phyloP scores from a whole-genome alignment of 1,139 yeast species.

The Yamadazyma oceani region DNA sequence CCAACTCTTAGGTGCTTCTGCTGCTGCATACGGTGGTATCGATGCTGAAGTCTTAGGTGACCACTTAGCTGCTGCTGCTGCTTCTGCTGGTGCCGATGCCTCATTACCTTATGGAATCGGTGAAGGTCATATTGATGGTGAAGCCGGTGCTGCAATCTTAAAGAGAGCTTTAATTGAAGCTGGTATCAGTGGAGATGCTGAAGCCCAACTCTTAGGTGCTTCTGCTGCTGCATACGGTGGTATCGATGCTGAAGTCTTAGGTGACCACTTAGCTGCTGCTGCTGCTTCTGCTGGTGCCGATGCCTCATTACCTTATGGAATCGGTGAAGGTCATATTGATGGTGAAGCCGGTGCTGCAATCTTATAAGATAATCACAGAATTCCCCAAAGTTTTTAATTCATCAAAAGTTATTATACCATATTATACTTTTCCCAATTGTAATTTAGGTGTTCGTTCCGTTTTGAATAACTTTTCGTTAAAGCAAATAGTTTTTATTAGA shows the following conservation, averaged over 20 bases:
- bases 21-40: constrained; percentile 1
- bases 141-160: constrained; percentile 7
- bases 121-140: constrained; percentile 6
- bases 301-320: constrained; percentile 8
- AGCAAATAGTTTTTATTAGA: constrained; percentile 1
- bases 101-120: constrained; percentile 6
- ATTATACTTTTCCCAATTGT: constrained; percentile 2
- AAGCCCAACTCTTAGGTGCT: constrained; percentile 5
- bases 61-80: constrained; percentile 9
- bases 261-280: constrained; percentile 9
- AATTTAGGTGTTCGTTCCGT: constrained; percentile 2
- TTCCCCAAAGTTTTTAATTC: neutral
- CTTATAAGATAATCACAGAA: constrained; percentile 6
- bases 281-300: constrained; percentile 11
- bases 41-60: constrained; percentile 1
- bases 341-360: constrained; percentile 13
- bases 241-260: constrained; percentile 10
- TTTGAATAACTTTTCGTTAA: constrained; percentile 1
- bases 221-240: constrained; percentile 5
- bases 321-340: constrained; percentile 9
- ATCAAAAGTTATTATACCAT: neutral
- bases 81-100: constrained; percentile 9
- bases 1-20: constrained; percentile 2
- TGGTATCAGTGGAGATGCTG: constrained; percentile 3
- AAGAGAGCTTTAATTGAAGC: constrained; percentile 6